Conservation (phyloP, 2,329 filamentous ascomycete species). For the Huntiella decipiens region DNA sequence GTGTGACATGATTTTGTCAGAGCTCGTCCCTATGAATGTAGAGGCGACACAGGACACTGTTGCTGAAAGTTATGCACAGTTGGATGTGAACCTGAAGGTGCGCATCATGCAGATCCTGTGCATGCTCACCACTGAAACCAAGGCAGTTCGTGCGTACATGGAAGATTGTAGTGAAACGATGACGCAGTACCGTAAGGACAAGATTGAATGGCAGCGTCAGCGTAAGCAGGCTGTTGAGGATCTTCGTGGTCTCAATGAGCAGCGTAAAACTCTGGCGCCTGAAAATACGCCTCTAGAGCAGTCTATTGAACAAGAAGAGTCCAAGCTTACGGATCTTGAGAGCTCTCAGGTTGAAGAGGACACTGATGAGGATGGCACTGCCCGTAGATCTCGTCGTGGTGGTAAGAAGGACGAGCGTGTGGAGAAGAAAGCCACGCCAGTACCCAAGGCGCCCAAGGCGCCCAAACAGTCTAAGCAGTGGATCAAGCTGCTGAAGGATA, state of each 20-base stretch:
- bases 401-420: constrained; percentile 39
- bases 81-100: constrained; percentile 71
- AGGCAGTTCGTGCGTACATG: constrained; percentile 70
- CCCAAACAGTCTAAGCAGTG: constrained; percentile 76
- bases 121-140: constrained; percentile 70
- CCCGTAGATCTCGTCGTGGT: constrained; percentile 14
- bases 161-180: constrained; percentile 85
- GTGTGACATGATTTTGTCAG: constrained; percentile 61
- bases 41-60: constrained; percentile 63
- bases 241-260: constrained; percentile 49
- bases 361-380: constrained; percentile 47
- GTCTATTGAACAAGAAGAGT: constrained; percentile 33
- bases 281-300: constrained; percentile 52
- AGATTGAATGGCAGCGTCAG: constrained; percentile 76
- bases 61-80: constrained; percentile 46
- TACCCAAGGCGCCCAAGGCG: constrained; percentile 43
- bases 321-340: constrained; percentile 44
- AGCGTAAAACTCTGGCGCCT: constrained; percentile 52
- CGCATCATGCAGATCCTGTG: constrained; percentile 69
- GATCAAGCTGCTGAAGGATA: constrained; percentile 69
- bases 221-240: constrained; percentile 51
- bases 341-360: constrained; percentile 32
- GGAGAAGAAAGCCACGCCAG: constrained; percentile 52
- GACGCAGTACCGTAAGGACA: constrained; percentile 87
- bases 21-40: constrained; percentile 61